Percentiles rank a stretch among this genome's conserved stretches.
phyloP scores from a whole-genome alignment of 2,329 filamentous ascomycete species.

The Xylogone sp. region DNA sequence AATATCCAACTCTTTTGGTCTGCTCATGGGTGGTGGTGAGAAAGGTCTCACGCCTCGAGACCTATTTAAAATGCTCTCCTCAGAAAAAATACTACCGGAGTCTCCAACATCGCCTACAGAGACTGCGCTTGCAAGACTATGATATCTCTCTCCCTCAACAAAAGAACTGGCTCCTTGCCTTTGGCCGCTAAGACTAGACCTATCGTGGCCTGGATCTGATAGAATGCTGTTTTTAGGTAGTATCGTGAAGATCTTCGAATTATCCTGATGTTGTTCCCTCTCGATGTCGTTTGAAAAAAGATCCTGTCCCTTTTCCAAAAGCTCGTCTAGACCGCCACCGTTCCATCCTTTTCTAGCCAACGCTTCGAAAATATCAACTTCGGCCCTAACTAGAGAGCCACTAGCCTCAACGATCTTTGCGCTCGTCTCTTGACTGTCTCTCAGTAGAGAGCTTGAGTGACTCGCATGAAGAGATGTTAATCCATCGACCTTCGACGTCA shows the following conservation, averaged over 20 bases:
- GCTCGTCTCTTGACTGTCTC: conserved; percentile 64
- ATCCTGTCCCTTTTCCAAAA: conserved; percentile 61
- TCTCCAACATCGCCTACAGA: conserved; percentile 32
- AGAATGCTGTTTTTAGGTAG: conserved; percentile 61
- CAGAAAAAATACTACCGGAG: conserved; percentile 50
- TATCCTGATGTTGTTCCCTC: conserved; percentile 25
- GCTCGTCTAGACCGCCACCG: conserved; percentile 62
- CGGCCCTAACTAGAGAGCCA: conserved; percentile 62
- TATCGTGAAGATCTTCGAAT: conserved; percentile 59
- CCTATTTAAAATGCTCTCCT: conserved; percentile 41
- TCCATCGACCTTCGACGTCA: conserved; percentile 60
- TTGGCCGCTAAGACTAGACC: conserved; percentile 29
- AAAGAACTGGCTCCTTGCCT: conserved; percentile 52
- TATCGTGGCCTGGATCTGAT: conserved; percentile 41
- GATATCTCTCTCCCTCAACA: conserved; percentile 49
- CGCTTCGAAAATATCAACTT: conserved; percentile 67
- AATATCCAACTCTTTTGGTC: not conserved
- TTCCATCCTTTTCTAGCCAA: conserved; percentile 65
- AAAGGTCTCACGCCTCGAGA: conserved; percentile 54
- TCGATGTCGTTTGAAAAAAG: conserved; percentile 44
- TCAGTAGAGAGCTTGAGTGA: conserved; percentile 55
- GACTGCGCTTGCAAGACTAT: conserved; percentile 51
- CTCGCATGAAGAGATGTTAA: conserved; percentile 57
- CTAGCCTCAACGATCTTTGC: conserved; percentile 59
- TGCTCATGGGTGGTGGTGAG: conserved; percentile 46